These are phyloP conservation scores for Lentinus tigrinus DNA, from an alignment of 768 basidiomycete genomes.

Conservation along the genomic window DNA sequence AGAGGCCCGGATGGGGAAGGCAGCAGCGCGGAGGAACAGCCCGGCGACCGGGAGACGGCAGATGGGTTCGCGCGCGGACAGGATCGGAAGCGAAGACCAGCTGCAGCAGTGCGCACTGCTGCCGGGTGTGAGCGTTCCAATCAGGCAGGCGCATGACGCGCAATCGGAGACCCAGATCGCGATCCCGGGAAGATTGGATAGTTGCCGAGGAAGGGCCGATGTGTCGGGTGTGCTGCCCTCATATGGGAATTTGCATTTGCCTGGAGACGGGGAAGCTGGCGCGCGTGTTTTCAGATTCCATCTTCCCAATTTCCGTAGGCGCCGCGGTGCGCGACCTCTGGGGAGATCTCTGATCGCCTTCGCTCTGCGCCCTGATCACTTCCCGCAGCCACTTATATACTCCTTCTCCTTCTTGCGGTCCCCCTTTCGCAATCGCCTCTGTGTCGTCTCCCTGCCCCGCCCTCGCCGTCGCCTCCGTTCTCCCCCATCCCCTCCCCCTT, in stretches of 20 bases:
- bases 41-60: constrained; percentile 11
- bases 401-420: neutral
- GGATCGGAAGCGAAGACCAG: constrained; percentile 19
- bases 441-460: constrained; percentile 21
- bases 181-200: constrained; percentile 21
- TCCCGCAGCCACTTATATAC: constrained; percentile 17
- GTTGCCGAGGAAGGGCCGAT: constrained; percentile 21
- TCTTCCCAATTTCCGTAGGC: constrained; percentile 18
- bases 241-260: constrained; percentile 19
- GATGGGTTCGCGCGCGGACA: constrained; percentile 15
- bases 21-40: constrained; percentile 3
- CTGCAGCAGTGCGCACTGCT: constrained; percentile 15
- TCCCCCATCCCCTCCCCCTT: constrained; percentile 25
- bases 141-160: constrained; percentile 4
- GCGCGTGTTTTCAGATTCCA: constrained; percentile 18
- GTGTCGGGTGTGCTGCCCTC: constrained; percentile 10
- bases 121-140: neutral
- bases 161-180: constrained; percentile 3
- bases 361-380: constrained; percentile 31
- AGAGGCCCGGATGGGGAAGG: constrained; percentile 5
- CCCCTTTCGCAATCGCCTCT: constrained; percentile 9
- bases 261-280: constrained; percentile 16
- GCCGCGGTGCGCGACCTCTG: constrained; percentile 13
- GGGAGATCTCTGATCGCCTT: constrained; percentile 31
- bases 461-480: constrained; percentile 27